Evolutionary conservation across 352 stramenopile species (phyloP).

Genomic region (Pythium grandisporangium): DNA sequence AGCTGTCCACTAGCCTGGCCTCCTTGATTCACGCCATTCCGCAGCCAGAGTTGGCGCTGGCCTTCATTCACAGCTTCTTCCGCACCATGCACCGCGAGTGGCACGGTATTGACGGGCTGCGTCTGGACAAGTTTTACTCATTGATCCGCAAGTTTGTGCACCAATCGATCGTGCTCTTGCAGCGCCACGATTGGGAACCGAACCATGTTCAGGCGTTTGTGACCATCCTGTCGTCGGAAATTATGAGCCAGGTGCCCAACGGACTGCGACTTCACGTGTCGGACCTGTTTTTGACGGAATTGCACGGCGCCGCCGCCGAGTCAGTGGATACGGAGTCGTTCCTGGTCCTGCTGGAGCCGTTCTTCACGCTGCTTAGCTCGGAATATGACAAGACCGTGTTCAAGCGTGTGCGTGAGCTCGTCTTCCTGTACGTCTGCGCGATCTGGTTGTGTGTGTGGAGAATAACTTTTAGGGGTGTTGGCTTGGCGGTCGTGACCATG

Average conservation of each 20-base stretch:
- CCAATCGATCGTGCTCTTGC: slow-evolving; percentile 50
- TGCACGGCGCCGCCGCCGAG: slow-evolving; percentile 40
- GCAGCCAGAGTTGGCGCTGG: slow-evolving; percentile 24
- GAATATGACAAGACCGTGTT: slow-evolving; percentile 78
- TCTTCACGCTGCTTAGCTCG: slow-evolving; percentile 66
- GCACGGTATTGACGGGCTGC: slow-evolving; percentile 77
- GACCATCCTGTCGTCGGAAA: slow-evolving; percentile 50
- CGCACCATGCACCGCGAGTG: slow-evolving; percentile 81
- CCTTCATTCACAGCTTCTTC: slow-evolving; percentile 77
- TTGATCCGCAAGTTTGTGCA: slow-evolving; percentile 76
- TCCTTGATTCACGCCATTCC: slow-evolving; percentile 53
- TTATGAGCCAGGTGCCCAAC: slow-evolving; percentile 75
- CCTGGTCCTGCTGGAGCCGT: slow-evolving; percentile 67
- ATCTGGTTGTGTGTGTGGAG: not conserved
- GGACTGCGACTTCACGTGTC: slow-evolving; percentile 70
- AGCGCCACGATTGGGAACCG: slow-evolving; percentile 41
- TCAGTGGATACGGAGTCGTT: slow-evolving; percentile 50
- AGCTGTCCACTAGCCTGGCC: slow-evolving; percentile 63
- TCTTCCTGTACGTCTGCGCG: slow-evolving; percentile 29
- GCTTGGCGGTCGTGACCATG: too few species aligned
- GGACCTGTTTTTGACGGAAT: slow-evolving; percentile 64
- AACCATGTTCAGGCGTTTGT: slow-evolving; percentile 41
- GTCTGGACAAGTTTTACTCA: slow-evolving; percentile 83
- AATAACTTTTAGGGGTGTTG: too few species aligned
- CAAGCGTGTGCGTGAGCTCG: slow-evolving; percentile 67